Evolutionary conservation across 495 filamentous ascomycete species (phyloP).

Genomic region (Aspergillus nanangensis): DNA sequence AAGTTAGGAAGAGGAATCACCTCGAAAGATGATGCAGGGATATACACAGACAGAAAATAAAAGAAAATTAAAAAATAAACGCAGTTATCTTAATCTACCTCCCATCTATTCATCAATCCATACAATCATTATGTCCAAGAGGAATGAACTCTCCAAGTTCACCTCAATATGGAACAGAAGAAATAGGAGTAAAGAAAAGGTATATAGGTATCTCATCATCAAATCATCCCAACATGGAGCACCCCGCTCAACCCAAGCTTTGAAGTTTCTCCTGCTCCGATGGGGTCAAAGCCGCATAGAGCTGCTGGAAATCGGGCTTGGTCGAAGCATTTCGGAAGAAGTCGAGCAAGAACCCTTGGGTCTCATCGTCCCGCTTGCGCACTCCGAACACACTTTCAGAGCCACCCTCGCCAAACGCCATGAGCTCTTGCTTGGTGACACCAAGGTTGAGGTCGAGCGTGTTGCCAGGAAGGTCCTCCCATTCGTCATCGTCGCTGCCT

Average conservation of each 20-base stretch:
- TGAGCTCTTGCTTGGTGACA: constrained; percentile 67
- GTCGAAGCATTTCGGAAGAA: constrained; percentile 77
- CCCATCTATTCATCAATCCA: background rate
- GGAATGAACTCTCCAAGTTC: background rate
- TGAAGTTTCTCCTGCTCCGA: constrained; percentile 72
- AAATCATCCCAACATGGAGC: background rate
- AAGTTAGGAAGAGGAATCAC: no score
- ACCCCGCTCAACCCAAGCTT: constrained; percentile 21
- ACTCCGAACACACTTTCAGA: constrained; percentile 47
- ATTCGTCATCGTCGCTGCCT: constrained; percentile 67
- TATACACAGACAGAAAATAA: no score
- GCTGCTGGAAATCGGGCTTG: constrained; percentile 67
- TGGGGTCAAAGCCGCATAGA: constrained; percentile 64
- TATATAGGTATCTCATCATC: background rate
- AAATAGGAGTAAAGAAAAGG: constrained; percentile 3
- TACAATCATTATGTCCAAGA: background rate
- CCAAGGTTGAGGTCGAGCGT: constrained; percentile 66
- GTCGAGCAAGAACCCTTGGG: constrained; percentile 71
- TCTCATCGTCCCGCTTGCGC: constrained; percentile 84
- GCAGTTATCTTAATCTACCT: no score
- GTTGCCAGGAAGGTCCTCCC: constrained; percentile 80
- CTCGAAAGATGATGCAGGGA: no score
- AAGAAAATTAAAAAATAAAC: no score
- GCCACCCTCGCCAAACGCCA: constrained; percentile 65
- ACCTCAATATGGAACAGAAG: no score